These are phyloP conservation scores for Micromonas pusilla DNA, from an alignment of 139 green algal species.

Conservation along the genomic window DNA sequence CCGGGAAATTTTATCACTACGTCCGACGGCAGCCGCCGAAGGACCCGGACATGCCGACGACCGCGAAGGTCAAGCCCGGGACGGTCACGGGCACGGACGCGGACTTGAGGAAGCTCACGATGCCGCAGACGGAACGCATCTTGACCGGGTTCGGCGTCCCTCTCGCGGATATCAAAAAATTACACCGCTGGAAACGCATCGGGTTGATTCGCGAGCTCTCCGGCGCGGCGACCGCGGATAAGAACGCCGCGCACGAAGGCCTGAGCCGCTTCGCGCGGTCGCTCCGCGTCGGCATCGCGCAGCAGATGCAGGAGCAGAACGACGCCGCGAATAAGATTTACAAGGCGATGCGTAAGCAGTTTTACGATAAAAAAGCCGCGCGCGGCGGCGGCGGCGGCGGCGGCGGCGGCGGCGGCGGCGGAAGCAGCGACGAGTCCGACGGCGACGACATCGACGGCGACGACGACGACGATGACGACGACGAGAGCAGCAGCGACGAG, in stretches of 20 bases:
- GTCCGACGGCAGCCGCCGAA: background rate
- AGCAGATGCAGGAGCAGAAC: slow-evolving; percentile 2
- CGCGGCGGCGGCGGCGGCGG: background rate
- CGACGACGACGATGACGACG: background rate
- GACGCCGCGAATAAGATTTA: slow-evolving; percentile 4
- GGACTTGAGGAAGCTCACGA: slow-evolving; percentile 24
- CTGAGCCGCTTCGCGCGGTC: slow-evolving; percentile 13
- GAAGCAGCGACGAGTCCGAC: background rate
- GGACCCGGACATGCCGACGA: background rate
- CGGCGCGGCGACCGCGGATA: slow-evolving; percentile 7
- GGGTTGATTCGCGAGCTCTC: slow-evolving; percentile 19
- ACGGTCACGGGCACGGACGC: slow-evolving; percentile 17
- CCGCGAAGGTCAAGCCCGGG: background rate
- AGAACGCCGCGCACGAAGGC: background rate
- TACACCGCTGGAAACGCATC: slow-evolving; percentile 26
- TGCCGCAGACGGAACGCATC: slow-evolving; percentile 18
- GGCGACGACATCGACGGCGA: slow-evolving; percentile 10
- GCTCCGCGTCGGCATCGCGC: background rate
- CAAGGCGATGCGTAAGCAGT: background rate
- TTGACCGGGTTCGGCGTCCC: slow-evolving; percentile 12
- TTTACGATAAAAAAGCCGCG: background rate
- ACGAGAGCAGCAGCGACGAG: background rate
- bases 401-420: background rate
- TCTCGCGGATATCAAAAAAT: background rate
- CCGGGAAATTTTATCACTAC: slow-evolving; percentile 18